Base-by-base conservation (phyloP, 1,284 basidiomycete species). In the Ustilago lituana region DNA sequence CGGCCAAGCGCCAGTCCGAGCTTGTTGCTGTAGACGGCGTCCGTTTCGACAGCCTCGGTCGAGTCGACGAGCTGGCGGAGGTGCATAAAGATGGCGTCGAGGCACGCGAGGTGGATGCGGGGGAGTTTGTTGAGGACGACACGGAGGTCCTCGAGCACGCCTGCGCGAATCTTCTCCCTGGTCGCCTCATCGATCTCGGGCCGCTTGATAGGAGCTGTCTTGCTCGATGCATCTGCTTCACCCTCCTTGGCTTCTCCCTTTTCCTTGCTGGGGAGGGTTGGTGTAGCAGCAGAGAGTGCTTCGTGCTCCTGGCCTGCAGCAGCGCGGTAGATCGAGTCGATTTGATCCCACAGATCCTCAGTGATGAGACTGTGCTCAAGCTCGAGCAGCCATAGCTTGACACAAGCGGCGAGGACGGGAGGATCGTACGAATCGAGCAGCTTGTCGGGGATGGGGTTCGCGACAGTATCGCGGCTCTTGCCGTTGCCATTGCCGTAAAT, bases 1-100 rank as follows among this genome's bases (percentile, higher is more conserved):
- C 94, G 86, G 54, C 94, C 93, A 65, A 95, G 82, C 6, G 92
- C 91, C 50, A 95, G 85, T 0, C 91, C 91, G 41, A 97, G 85
- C 83, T 97, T 97, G 39, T 90, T 88, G 59, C 91, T 85, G 79
- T 90, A 96, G 6, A 92, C 85, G 59, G 91, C 89, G 74, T 90
- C 86, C 0, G 86, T 65, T 78, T 95, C 78, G n/a, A 52, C 82
- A 12, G 71, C 88, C 7, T 86, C 85, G 2, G 85, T 85, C 15
- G 87, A 85, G 45, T 93, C 88, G 56, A 95, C 83, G 4, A 91
- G 91, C 46, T 47, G 51, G 35, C 84, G 89, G 53, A 96, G 84
- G 83, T 96, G 93, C 59, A 87, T 87, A 59, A 94, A 85, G 32
- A 97, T 76, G 0, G 88, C 87, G 81, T 96, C 90, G 22, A 98